Evolutionary conservation across 176 grass and related monocot species (phyloP), one percentile per base, ranked within the genome.

Genomic region (Dactylis glomerata): DNA sequence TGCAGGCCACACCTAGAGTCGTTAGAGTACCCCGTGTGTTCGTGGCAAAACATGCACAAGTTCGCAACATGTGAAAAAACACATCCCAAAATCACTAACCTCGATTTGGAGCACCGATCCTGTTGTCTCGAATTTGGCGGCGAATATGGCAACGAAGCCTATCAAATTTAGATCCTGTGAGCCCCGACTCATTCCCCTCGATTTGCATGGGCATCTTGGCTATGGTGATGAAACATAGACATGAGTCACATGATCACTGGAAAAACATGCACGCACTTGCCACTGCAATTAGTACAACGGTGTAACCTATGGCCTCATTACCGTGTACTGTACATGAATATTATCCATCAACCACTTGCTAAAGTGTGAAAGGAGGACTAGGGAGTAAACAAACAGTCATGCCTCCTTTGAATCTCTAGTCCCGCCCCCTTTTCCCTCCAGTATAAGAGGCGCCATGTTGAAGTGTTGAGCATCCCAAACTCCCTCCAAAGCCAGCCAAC

Each of bases 351-450:
- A 8, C 64, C 31, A 67, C 32, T 67, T 67, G 64, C 17, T 20
- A 67, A 67, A 67, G 64, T 67, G 64, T 67, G 64, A 36, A 67
- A 67, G 64, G 64, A 22, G 31, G 8, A 37, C 64, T 52, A 33
- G 61, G 15, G 10, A 37, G 31, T 75, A 77, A 38, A 65, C 85
- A 81, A 42, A n/a, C 17, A 51, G 80, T 73, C 31, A 73, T 40
- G 55, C 75, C 12, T 71, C 73, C 81, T 88, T 88, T 88, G 86
- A 88, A 88, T 31, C 23, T 34, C 75, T 27, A 42, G 36, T 58
- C 23, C 27, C 64, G 44, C 17, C 1, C 6, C 66, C 22, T 84
- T 46, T 88, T 75, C 81, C 87, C 67, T 88, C 81, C 81, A 79
- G 2, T 89, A 77, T 86, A 86, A 77, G 41, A 57, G 33, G 40